These are phyloP conservation scores for Coccomyxa subellipsoidea DNA, from an alignment of 163 green algal genomes.

Conservation along the genomic window DNA sequence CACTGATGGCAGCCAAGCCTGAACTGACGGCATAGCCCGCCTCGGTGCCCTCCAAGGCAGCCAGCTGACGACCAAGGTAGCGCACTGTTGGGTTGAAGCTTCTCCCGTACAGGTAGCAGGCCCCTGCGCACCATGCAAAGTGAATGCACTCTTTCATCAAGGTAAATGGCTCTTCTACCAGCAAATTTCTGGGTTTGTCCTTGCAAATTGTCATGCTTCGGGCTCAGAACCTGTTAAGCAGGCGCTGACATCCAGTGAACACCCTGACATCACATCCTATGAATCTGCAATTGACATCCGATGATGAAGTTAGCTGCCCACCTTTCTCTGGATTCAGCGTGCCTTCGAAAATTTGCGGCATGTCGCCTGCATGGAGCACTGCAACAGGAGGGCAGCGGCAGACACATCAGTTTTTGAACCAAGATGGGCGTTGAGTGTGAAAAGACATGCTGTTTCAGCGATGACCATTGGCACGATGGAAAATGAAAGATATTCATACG, in stretches of 20 bases:
- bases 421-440: not conserved
- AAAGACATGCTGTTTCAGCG: too few species aligned
- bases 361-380: constrained; percentile 58
- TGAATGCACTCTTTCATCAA: too few species aligned
- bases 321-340: constrained; percentile 41
- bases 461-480: too few species aligned
- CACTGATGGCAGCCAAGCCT: constrained; percentile 71
- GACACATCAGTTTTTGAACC: not conserved
- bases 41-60: constrained; percentile 67
- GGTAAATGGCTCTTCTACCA: too few species aligned
- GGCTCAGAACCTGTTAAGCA: too few species aligned
- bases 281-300: not conserved
- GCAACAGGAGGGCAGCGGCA: constrained; percentile 13
- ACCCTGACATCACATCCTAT: too few species aligned
- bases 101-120: constrained; percentile 71
- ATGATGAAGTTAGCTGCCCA: not conserved
- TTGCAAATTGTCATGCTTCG: too few species aligned
- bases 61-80: constrained; percentile 58
- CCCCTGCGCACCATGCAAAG: constrained; percentile 18
- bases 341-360: constrained; percentile 61
- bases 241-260: too few species aligned
- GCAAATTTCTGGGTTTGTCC: too few species aligned
- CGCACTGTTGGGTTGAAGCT: constrained; percentile 66
- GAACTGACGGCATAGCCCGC: constrained; percentile 51
- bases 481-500: too few species aligned